These are phyloP conservation scores for Starmerella apicola DNA, from an alignment of 805 yeast species.

Conservation along the genomic window DNA sequence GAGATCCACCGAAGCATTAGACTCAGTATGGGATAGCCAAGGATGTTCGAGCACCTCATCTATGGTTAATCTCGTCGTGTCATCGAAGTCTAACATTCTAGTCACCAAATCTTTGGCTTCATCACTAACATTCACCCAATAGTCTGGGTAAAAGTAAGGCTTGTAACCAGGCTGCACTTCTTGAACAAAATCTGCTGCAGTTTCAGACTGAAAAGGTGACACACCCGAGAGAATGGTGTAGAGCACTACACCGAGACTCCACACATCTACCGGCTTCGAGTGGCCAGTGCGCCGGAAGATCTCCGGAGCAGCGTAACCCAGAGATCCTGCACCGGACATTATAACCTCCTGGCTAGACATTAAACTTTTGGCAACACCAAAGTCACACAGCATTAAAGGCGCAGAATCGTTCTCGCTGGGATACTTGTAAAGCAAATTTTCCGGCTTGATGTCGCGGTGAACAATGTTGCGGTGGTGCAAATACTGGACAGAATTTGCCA, in stretches of 20 bases:
- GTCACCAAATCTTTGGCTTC: constrained; percentile 74
- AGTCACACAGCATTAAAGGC: constrained; percentile 79
- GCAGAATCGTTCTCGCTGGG: constrained; percentile 49
- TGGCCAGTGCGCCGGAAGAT: constrained; percentile 72
- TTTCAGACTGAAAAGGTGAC: constrained; percentile 81
- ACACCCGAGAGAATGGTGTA: constrained; percentile 86
- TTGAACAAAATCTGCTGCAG: constrained; percentile 61
- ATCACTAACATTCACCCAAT: constrained; percentile 70
- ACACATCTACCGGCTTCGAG: constrained; percentile 89
- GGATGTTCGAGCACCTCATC: constrained; percentile 67
- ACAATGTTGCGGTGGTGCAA: constrained; percentile 68
- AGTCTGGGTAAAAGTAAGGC: constrained; percentile 73
- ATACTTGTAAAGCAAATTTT: constrained; percentile 56
- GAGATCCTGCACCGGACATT: constrained; percentile 72
- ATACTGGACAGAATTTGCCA: constrained; percentile 66
- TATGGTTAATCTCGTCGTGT: constrained; percentile 67
- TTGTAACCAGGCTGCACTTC: constrained; percentile 66
- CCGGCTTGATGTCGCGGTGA: constrained; percentile 92
- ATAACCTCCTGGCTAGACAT: constrained; percentile 47
- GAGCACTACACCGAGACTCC: constrained; percentile 90
- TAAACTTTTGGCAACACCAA: constrained; percentile 83
- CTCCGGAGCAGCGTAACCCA: constrained; percentile 97
- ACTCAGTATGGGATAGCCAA: constrained; percentile 48
- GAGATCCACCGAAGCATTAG: constrained; percentile 48
- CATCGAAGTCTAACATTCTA: constrained; percentile 58